Conservation (phyloP, 495 filamentous ascomycete species). For the Elasticomyces elasticus region DNA sequence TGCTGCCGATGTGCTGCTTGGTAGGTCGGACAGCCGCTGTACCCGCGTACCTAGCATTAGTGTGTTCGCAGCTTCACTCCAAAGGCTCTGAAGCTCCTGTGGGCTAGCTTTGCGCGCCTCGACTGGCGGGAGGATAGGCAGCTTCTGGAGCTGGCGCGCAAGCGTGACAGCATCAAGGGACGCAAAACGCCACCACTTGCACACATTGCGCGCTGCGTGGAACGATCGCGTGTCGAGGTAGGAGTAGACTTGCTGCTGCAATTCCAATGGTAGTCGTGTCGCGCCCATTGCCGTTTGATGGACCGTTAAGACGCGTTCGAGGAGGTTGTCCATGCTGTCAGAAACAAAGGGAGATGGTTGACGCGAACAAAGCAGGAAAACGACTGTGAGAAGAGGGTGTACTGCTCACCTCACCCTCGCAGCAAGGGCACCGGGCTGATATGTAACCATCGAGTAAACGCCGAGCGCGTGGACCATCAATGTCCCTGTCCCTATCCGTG, state of each 20-base stretch:
- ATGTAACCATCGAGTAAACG: neutral
- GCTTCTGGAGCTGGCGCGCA: slow-evolving; percentile 8
- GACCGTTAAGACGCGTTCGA: slow-evolving; percentile 7
- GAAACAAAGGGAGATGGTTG: neutral
- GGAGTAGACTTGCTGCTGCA: slow-evolving; percentile 18
- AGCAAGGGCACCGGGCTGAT: neutral
- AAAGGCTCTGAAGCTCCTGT: slow-evolving; percentile 4
- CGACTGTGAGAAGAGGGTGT: too few relatives aligned
- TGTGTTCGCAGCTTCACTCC: slow-evolving; percentile 7
- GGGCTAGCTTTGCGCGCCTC: neutral
- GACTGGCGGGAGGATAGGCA: slow-evolving; percentile 11
- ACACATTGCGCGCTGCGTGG: slow-evolving; percentile 21
- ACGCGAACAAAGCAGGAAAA: neutral
- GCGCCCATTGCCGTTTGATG: slow-evolving; percentile 6
- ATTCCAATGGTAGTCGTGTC: slow-evolving; percentile 14
- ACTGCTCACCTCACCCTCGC: neutral
- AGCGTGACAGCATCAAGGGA: slow-evolving; percentile 11
- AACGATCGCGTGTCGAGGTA: slow-evolving; percentile 16
- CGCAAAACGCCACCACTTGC: slow-evolving; percentile 16
- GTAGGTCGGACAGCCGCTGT: neutral
- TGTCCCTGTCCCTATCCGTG: neutral
- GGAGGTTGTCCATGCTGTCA: neutral
- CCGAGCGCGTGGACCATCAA: neutral
- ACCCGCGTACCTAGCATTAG: slow-evolving; percentile 15
- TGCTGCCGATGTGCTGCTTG: neutral